Evolutionary conservation across 2,329 filamentous ascomycete species (phyloP).

Genomic region (Colletotrichum sp.): DNA sequence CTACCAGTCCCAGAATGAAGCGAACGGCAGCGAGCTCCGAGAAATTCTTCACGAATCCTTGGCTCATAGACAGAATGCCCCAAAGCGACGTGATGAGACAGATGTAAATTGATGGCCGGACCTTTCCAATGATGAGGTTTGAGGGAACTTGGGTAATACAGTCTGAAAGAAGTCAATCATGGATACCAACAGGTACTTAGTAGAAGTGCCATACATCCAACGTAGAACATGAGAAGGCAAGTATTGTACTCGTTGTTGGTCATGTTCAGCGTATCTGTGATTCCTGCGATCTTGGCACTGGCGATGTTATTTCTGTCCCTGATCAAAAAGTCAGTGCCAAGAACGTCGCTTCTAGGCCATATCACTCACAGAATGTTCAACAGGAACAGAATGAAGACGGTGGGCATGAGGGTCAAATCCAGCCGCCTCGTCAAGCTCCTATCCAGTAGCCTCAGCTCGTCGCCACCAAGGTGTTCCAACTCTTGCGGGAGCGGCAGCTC

Average conservation of each 20-base stretch:
- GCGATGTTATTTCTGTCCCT: conserved; percentile 37
- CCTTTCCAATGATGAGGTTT: conserved; percentile 7
- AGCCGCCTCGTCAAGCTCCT: neutral
- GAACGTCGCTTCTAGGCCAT: neutral
- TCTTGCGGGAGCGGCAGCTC: neutral
- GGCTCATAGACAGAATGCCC: conserved; percentile 2
- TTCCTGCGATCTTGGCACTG: conserved; percentile 59
- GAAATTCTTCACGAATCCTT: neutral
- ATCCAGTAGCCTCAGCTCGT: neutral
- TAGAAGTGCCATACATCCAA: neutral
- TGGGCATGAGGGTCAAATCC: neutral
- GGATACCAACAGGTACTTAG: neutral
- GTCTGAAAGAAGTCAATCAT: neutral
- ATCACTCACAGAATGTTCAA: neutral
- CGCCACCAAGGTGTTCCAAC: neutral
- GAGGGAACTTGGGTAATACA: neutral
- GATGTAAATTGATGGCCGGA: neutral
- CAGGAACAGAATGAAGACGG: conserved; percentile 5
- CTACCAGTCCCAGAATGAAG: conserved; percentile 58
- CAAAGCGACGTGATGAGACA: neutral
- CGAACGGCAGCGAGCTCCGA: conserved; percentile 27
- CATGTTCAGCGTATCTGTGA: conserved; percentile 57
- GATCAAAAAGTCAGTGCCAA: neutral
- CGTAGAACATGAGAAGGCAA: conserved; percentile 6
- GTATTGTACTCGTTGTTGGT: conserved; percentile 62